phyloP scores from a whole-genome alignment of 1,139 yeast genomes.

The Hyphopichia buzzinii region DNA sequence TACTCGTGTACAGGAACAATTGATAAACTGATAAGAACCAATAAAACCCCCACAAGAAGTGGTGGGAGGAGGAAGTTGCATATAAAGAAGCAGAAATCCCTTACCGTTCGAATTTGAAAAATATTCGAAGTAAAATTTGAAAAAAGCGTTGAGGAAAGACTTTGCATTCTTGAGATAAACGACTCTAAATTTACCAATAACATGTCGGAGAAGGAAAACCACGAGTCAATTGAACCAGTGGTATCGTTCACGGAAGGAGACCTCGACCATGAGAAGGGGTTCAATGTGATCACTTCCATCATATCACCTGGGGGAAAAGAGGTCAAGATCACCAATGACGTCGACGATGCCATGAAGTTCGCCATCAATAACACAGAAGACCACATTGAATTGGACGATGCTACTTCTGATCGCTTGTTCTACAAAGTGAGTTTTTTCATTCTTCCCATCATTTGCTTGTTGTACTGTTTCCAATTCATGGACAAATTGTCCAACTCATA shows the following conservation, averaged over 20 bases:
- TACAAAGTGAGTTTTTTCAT: constrained; percentile 54
- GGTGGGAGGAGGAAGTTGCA: too few relatives aligned
- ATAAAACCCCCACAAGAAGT: too few relatives aligned
- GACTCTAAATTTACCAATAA: too few relatives aligned
- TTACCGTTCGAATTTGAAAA: too few relatives aligned
- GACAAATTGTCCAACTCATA: constrained; percentile 59
- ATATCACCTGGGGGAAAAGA: constrained; percentile 4
- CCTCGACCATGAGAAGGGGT: constrained; percentile 14
- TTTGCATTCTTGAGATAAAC: too few relatives aligned
- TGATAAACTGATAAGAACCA: too few relatives aligned
- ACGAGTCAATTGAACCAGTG: constrained; percentile 6
- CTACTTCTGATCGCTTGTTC: constrained; percentile 15
- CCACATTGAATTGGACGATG: constrained; percentile 15
- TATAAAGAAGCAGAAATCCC: too few relatives aligned
- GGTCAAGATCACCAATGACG: constrained; percentile 20
- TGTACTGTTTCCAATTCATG: constrained; percentile 62
- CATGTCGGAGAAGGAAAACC: background rate
- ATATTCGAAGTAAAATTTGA: too few relatives aligned
- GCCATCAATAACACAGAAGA: constrained; percentile 18
- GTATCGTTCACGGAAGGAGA: constrained; percentile 24
- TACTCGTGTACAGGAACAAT: too few relatives aligned
- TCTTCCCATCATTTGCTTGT: constrained; percentile 53
- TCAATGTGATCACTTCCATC: constrained; percentile 22
- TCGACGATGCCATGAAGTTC: constrained; percentile 32
- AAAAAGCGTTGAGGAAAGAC: too few relatives aligned